Evolutionary conservation across 331 rosid species (phyloP), one percentile per base, ranked within the genome.

Genomic region (Rosa hybrid): DNA sequence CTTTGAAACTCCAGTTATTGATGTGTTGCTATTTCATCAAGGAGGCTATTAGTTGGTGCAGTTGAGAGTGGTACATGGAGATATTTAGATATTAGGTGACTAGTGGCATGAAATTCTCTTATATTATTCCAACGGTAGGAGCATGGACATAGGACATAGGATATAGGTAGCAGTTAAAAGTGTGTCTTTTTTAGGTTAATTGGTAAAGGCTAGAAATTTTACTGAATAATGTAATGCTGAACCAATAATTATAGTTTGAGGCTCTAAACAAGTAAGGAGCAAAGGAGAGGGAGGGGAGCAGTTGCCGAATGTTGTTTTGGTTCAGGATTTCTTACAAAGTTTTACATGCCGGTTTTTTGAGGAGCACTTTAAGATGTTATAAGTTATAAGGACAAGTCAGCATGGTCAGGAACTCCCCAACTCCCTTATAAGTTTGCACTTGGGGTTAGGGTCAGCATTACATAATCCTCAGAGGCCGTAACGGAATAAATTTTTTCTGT

Each of bases 21-120:
- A 18, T 7, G 20, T 25, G 25, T 51, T 48, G 8, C 44, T 10
- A 41, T 73, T 51, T 48, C 73, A 39, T 49, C 38, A 12, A 38
- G 51, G 68, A 16, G 46, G 42, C 6, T 80, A 6, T 63, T 73
- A 63, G 67, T 39, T 38, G 53, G 74, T 80, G 25, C 14, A 1
- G 21, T 38, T 13, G 83, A 60, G 63, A 50, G 62, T 48, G 81
- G 20, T 50, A 20, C 6, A 49, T 30, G 41, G 42, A 80, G 53
- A 72, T 72, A 8, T 30, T 39, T 8, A 14, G 46, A 11, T 14
- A 17, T 56, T 41, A 49, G 74, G 38, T 67, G 27, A 20, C 2
- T 12, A 2, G 7, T 65, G 74, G 7, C 6, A 63, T 63, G 60
- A 48, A 77, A n/a, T 60, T 17, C 44, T 27, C 30, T 27, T 65